These are phyloP conservation scores for Domatiomyces catenatus DNA, from an alignment of 2,329 filamentous ascomycete genomes.

Conservation along the genomic window DNA sequence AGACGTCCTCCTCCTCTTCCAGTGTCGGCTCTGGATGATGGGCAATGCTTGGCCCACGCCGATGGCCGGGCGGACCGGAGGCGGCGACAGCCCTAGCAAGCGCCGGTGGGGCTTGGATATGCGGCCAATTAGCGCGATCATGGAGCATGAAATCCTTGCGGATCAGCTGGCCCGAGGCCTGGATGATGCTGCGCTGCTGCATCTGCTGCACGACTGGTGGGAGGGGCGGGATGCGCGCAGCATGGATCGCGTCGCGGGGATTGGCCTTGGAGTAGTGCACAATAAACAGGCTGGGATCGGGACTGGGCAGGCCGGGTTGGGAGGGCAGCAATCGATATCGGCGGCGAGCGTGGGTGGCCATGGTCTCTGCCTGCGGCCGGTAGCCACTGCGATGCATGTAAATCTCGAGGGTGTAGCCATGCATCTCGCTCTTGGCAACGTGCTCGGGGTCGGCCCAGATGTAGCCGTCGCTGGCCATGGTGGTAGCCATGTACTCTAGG, in stretches of 20 bases:
- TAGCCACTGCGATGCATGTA: constrained; percentile 71
- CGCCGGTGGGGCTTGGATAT: constrained; percentile 49
- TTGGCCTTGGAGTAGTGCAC: constrained; percentile 76
- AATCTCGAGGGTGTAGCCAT: constrained; percentile 77
- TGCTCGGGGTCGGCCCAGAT: constrained; percentile 76
- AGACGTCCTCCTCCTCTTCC: constrained; percentile 83
- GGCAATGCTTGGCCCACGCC: constrained; percentile 29
- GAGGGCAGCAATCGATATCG: constrained; percentile 71
- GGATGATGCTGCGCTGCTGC: constrained; percentile 39
- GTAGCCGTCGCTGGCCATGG: constrained; percentile 82
- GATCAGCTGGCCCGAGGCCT: constrained; percentile 65
- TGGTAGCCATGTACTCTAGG: constrained; percentile 50
- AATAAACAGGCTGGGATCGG: constrained; percentile 76
- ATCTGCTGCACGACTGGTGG: constrained; percentile 28
- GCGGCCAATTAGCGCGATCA: constrained; percentile 80
- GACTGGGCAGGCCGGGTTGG: constrained; percentile 52
- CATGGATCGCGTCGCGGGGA: constrained; percentile 55
- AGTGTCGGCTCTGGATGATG: constrained; percentile 34
- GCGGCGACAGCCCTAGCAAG: constrained; percentile 8
- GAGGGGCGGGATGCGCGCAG: constrained; percentile 38
- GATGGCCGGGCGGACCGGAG: constrained; percentile 17
- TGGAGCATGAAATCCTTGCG: constrained; percentile 91
- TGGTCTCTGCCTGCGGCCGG: constrained; percentile 53
- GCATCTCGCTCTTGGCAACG: constrained; percentile 57
- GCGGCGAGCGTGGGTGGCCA: constrained; percentile 62